These are phyloP conservation scores for Solanum raphanifolium DNA, from an alignment of 257 asterid genomes.

Conservation along the genomic window DNA sequence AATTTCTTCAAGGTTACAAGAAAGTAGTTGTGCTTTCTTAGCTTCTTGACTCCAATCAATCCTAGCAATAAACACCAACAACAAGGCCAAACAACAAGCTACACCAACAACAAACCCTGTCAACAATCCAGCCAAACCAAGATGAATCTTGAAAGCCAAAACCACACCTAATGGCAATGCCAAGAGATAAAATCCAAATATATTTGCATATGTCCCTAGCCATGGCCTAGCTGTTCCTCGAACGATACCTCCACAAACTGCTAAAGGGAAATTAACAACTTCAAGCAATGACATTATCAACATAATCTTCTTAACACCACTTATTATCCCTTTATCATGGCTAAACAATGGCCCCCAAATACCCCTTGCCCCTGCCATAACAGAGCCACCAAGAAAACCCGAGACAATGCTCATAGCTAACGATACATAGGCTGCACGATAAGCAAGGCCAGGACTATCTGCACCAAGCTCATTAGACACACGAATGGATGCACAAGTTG, in stretches of 20 bases:
- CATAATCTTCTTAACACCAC: conserved; percentile 44
- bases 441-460: conserved; percentile 24
- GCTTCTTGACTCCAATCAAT: conserved; percentile 73
- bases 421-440: conserved; percentile 32
- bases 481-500: conserved; percentile 67
- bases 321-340: conserved; percentile 31
- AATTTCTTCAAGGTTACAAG: conserved; percentile 6
- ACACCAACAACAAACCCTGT: conserved; percentile 63
- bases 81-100: conserved; percentile 46
- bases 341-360: conserved; percentile 67
- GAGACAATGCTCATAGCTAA: conserved; percentile 13
- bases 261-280: conserved; percentile 67
- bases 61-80: conserved; percentile 46
- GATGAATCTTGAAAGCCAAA: conserved; percentile 40
- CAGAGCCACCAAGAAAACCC: conserved; percentile 46
- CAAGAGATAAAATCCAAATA: conserved; percentile 59
- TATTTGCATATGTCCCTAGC: conserved; percentile 66
- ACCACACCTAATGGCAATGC: conserved; percentile 64
- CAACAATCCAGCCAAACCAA: conserved; percentile 70
- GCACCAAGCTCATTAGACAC: conserved; percentile 94
- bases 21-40: conserved; percentile 30
- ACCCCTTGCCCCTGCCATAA: conserved; percentile 44
- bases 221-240: conserved; percentile 86
- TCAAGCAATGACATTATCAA: conserved; percentile 54
- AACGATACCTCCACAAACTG: conserved; percentile 79